Evolutionary conservation across 2,329 filamentous ascomycete species (phyloP), one percentile per base, ranked within the genome.

Genomic region (Alternaria angustiovoidea): DNA sequence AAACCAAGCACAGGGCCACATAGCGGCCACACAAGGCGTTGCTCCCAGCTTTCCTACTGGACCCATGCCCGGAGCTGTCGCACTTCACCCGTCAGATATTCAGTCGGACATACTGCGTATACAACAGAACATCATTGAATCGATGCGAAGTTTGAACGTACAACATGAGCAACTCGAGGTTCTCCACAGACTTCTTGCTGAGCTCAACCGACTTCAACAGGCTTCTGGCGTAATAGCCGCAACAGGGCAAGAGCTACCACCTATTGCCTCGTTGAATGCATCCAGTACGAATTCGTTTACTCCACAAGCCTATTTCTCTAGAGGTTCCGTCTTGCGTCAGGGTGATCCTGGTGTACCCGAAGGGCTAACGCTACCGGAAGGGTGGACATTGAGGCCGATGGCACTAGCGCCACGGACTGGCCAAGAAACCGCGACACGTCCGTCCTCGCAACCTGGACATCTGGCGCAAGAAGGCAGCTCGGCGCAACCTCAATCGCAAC

Each of bases 351-450:
- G 74, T 49, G 56, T 79, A 28, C 77, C 76, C 8, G 68, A 68
- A 52, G 77, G 77, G 5, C 54, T 79, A 49, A 69, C 67, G n/a
- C 68, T 79, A 36, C 77, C 77, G 7, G 72, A 75, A 49, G 77
- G 76, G 14, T 79, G 76, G 75, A 77, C 75, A 18, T 53, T 79
- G 62, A 65, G 74, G 54, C 72, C 73, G 5, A 74, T 78, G 72
- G 65, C 72, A 32, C 60, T 70, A 38, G 61, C 70, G 57, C 65
- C 67, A 34, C 69, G 66, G 47, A 22, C 63, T 44, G 64, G 54
- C 16, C 64, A 61, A 26, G 63, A 66, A 34, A 54, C 42, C 48
- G 51, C 61, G 26, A 56, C 30, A 47, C 22, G 51, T 51, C 32
- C 57, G 26, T 24, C 61, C 24, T 47, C 59, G 24, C 59, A 58